Evolutionary conservation across 345 rosid species (phyloP).

Genomic region (Eucalyptus caleyi): DNA sequence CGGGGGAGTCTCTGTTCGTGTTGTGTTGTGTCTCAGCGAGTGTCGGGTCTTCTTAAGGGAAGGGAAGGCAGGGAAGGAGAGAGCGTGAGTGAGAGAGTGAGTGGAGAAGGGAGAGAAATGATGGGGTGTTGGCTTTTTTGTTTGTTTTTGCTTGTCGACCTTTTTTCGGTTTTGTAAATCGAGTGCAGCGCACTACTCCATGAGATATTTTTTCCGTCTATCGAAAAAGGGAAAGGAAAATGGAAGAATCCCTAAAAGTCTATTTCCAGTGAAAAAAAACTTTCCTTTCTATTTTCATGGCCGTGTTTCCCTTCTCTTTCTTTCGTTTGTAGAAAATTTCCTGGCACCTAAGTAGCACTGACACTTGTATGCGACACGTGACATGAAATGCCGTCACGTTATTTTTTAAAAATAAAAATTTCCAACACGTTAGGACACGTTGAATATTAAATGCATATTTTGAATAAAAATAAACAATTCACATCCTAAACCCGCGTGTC

Average conservation of each 20-base stretch:
- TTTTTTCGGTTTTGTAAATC: neutral
- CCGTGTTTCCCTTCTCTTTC: neutral
- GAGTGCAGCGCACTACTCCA: neutral
- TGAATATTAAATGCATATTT: accelerated
- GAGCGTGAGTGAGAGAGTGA: neutral
- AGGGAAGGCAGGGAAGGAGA: neutral
- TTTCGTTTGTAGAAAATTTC: neutral
- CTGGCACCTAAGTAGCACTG: accelerated
- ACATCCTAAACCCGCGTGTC: accelerated
- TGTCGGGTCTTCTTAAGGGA: neutral
- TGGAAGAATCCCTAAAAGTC: neutral
- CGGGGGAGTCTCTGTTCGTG: neutral
- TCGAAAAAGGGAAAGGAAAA: neutral
- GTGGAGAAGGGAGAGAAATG: neutral
- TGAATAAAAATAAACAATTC: no score
- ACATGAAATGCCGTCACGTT: accelerated
- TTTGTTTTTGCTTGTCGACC: neutral
- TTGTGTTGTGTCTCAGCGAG: neutral
- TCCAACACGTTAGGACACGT: accelerated
- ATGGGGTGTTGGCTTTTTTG: neutral
- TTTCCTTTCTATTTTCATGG: neutral
- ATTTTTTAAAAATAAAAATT: no score
- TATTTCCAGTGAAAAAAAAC: neutral
- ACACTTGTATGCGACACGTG: accelerated
- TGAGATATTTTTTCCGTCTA: neutral